phyloP scores from a whole-genome alignment of 805 yeast species.

The Saccharomycopsis selenospora region DNA sequence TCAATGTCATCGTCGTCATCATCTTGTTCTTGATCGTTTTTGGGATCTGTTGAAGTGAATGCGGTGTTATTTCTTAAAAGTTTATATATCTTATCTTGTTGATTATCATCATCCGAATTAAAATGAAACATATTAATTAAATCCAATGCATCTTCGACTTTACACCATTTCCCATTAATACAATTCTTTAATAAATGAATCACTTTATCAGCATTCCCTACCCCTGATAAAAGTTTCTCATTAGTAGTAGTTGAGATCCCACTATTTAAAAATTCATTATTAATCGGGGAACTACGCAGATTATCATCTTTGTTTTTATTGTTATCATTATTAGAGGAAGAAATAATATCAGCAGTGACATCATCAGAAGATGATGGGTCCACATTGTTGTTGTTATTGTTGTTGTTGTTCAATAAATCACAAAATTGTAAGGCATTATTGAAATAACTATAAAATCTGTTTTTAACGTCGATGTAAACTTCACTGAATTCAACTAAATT shows the following conservation, averaged over 20 bases:
- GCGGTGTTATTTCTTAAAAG: not conserved
- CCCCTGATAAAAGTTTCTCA: conserved; percentile 22
- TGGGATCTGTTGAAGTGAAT: not conserved
- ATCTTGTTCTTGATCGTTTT: not conserved
- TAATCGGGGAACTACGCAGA: conserved; percentile 1
- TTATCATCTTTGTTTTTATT: not conserved
- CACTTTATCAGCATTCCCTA: conserved; percentile 5
- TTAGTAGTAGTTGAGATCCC: too few species aligned
- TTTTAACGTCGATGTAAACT: conserved; percentile 6
- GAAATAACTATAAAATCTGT: not conserved
- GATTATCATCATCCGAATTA: conserved; percentile 3
- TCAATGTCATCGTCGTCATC: not conserved
- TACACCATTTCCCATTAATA: conserved; percentile 27
- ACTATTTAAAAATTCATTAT: too few species aligned
- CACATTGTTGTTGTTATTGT: too few species aligned
- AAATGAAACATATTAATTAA: conserved; percentile 16
- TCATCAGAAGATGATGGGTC: too few species aligned
- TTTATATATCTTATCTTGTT: conserved; percentile 2
- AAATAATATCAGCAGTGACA: not conserved
- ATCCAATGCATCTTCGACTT: conserved; percentile 22
- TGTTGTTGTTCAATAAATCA: too few species aligned
- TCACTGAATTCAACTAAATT: conserved; percentile 15
- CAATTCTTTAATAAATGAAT: conserved; percentile 6
- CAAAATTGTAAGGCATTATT: too few species aligned
- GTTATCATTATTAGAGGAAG: not conserved